These are phyloP conservation scores for Westerdykella sp. DNA, from an alignment of 2,329 filamentous ascomycete species.

Conservation along the genomic window DNA sequence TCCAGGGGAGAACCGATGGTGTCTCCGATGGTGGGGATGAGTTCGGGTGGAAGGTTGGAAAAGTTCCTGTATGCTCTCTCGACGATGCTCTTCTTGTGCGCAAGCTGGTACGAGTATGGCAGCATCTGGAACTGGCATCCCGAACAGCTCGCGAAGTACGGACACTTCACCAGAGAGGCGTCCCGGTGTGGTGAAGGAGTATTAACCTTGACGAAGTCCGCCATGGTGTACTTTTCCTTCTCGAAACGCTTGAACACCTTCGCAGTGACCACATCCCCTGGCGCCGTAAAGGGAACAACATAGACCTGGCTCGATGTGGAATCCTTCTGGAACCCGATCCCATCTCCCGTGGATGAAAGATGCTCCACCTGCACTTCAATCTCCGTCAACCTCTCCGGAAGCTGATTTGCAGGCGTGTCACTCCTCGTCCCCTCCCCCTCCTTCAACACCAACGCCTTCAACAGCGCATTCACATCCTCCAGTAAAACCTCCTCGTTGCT, in stretches of 20 bases:
- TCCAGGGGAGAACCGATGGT: constrained; percentile 87
- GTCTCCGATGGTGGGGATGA: constrained; percentile 69
- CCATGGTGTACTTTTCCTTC: constrained; percentile 62
- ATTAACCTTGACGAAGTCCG: constrained; percentile 75
- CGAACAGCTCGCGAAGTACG: constrained; percentile 80
- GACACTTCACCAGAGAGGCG: constrained; percentile 68
- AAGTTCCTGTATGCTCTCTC: constrained; percentile 92
- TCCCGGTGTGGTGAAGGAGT: constrained; percentile 70
- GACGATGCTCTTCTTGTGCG: constrained; percentile 76
- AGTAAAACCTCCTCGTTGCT: constrained; percentile 46
- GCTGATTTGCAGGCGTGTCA: constrained; percentile 10
- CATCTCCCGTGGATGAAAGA: constrained; percentile 88
- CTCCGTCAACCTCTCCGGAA: constrained; percentile 66
- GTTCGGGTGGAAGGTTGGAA: constrained; percentile 68
- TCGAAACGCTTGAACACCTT: constrained; percentile 70
- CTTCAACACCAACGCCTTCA: constrained; percentile 32
- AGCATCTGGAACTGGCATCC: constrained; percentile 99
- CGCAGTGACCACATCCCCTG: constrained; percentile 72
- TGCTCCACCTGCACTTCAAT: constrained; percentile 75
- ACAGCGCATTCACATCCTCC: constrained; percentile 40
- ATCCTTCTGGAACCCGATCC: constrained; percentile 65
- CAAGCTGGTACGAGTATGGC: constrained; percentile 76
- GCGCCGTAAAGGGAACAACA: constrained; percentile 80
- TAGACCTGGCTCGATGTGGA: constrained; percentile 63
- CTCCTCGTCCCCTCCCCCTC: constrained; percentile 3